These are phyloP conservation scores for Paraurostyla sp. DNA, from an alignment of 73 alveolate species.

Conservation along the genomic window DNA sequence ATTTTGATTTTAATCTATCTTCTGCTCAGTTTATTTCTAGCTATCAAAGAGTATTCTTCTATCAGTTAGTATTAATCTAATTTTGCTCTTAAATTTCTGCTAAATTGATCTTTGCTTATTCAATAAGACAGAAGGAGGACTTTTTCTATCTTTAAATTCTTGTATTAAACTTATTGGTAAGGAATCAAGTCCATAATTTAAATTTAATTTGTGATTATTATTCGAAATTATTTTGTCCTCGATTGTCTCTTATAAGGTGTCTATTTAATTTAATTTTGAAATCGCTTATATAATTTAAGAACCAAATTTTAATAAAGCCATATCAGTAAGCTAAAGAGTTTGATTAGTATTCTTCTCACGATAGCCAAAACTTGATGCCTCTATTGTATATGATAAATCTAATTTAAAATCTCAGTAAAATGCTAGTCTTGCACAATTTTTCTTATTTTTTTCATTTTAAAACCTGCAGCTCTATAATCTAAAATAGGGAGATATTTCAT, in stretches of 20 bases:
- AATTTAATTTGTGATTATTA: no score
- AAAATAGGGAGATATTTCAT: constrained; percentile 3
- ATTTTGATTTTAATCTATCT: no score
- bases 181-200: no score
- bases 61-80: neutral
- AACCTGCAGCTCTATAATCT: constrained; percentile 17
- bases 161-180: no score
- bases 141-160: no score
- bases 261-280: neutral
- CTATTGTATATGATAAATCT: constrained; percentile 8
- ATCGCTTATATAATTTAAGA: neutral
- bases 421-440: constrained; percentile 41
- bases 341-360: neutral
- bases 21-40: no score
- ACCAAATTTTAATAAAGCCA: constrained; percentile 4
- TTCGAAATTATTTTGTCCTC: no score
- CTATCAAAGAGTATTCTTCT: no score
- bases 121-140: neutral
- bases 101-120: neutral
- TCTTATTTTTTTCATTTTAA: constrained; percentile 7
- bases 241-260: neutral
- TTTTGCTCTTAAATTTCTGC: neutral
- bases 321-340: neutral
- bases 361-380: constrained; percentile 45
- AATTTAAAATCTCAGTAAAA: constrained; percentile 1